These are phyloP conservation scores for Kwoniella botswanensis DNA, from an alignment of 768 basidiomycete genomes.

Conservation along the genomic window DNA sequence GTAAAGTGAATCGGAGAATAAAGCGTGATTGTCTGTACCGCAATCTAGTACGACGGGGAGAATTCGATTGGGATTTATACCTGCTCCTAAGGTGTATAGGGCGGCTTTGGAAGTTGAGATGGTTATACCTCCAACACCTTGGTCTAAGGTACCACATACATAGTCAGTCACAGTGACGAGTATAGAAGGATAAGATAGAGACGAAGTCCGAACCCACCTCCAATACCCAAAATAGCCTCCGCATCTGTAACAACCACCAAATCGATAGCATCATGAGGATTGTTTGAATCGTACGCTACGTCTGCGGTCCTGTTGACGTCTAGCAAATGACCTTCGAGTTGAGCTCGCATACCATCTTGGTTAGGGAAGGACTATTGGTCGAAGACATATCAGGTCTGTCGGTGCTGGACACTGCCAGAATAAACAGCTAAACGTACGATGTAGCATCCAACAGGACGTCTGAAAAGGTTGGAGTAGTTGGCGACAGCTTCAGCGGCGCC, in stretches of 20 bases:
- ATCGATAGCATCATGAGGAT: constrained; percentile 63
- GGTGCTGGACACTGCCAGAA: neutral
- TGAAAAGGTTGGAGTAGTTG: constrained; percentile 80
- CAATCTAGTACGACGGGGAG: constrained; percentile 59
- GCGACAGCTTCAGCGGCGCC: constrained; percentile 73
- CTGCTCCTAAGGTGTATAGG: constrained; percentile 63
- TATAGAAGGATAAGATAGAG: neutral
- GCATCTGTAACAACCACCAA: constrained; percentile 82
- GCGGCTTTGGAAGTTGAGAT: constrained; percentile 70
- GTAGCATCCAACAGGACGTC: constrained; percentile 64
- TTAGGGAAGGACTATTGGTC: constrained; percentile 64
- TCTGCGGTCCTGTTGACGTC: constrained; percentile 57
- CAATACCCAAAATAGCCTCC: constrained; percentile 82
- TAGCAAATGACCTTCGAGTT: constrained; percentile 62
- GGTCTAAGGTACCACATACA: constrained; percentile 57
- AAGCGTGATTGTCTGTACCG: constrained; percentile 59
- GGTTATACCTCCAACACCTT: constrained; percentile 69
- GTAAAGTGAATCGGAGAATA: constrained; percentile 59
- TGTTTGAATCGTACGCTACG: constrained; percentile 45
- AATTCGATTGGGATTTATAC: constrained; percentile 59
- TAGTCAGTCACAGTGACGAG: neutral
- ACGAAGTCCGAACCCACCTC: constrained; percentile 50
- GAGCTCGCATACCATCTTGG: constrained; percentile 74
- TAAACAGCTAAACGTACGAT: constrained; percentile 12
- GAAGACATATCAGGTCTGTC: constrained; percentile 56